Evolutionary conservation across 768 basidiomycete genomes (phyloP), one percentile per base, ranked within the genome.

Genomic region (Amanita pseudoporphyria): DNA sequence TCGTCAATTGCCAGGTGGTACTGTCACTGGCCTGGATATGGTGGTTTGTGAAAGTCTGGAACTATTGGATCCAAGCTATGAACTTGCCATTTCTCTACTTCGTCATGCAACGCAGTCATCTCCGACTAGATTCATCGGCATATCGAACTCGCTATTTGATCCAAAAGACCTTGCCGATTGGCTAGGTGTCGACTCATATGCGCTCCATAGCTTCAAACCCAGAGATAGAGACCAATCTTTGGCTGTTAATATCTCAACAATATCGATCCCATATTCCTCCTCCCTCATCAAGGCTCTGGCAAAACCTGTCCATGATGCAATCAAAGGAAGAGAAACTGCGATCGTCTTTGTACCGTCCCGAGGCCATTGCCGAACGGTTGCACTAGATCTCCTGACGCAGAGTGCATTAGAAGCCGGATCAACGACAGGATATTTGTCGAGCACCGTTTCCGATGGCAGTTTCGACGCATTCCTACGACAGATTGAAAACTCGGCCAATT

Each of bases 341-440:
- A 76, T 98, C 53, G 72, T 95, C 9, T 96, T 98, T 64, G 89
- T 96, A 1, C 87, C 96, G 3, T 92, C 93, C 37, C 79, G 82
- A 6, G 67, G 67, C 6, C 88, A 93, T 56, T 93, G 91, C 59
- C 70, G 71, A 21, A 59, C 73, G 1, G 77, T 89, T 7, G 91
- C 90, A 10, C 70, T 76, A 45, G 92, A 96, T 57, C 74, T 98
- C 54, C 79, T 95, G 61, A 97, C 88, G 3, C 87, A 88, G 58
- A 87, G 86, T 55, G 86, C 88, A 1, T 71, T 91, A 51, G 78
- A 87, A 55, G 78, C 77, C 64, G 81, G 81, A 55, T 75, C 79
- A 2, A 76, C 75, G 33, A 70, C 69, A 44, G 89, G 88, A 6
- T 93, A 84, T 61, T 70, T 89, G 18, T 73, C 79, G 5, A 60